These are phyloP conservation scores for Moesziomyces antarcticus DNA, from an alignment of 1,284 basidiomycete species.

Conservation along the genomic window DNA sequence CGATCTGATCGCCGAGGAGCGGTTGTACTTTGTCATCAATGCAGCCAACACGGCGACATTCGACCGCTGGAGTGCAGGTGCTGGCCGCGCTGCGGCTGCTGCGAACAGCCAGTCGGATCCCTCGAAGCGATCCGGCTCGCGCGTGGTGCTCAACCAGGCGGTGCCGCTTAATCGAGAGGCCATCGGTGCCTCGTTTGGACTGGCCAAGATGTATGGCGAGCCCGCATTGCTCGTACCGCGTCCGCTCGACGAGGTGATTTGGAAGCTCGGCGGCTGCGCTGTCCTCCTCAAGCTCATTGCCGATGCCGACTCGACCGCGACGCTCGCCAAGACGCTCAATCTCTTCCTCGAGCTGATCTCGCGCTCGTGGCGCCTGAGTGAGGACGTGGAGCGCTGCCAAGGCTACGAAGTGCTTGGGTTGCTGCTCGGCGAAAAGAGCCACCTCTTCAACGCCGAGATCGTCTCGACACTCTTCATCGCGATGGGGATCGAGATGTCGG, in stretches of 20 bases:
- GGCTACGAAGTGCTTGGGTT: slow-evolving; percentile 83
- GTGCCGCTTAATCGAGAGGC: slow-evolving; percentile 45
- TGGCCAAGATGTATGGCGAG: slow-evolving; percentile 53
- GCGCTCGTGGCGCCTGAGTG: slow-evolving; percentile 79
- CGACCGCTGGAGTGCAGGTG: slow-evolving; percentile 16
- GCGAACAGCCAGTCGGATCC: slow-evolving; percentile 8
- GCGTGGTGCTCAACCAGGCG: slow-evolving; percentile 53
- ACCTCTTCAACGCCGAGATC: slow-evolving; percentile 79
- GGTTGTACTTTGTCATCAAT: slow-evolving; percentile 56
- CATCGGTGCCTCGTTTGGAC: slow-evolving; percentile 35
- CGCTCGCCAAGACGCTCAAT: slow-evolving; percentile 78
- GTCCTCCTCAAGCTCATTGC: slow-evolving; percentile 78
- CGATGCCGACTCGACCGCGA: slow-evolving; percentile 73
- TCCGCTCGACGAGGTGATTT: slow-evolving; percentile 80
- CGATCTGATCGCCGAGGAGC: slow-evolving; percentile 45
- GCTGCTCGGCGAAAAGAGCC: slow-evolving; percentile 78
- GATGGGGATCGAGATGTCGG: slow-evolving; percentile 75
- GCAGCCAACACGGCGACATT: slow-evolving; percentile 46
- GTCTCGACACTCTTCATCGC: slow-evolving; percentile 85
- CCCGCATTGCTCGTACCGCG: slow-evolving; percentile 73
- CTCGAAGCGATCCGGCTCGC: slow-evolving; percentile 25
- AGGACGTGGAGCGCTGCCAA: slow-evolving; percentile 55
- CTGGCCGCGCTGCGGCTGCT: not conserved
- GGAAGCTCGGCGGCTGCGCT: slow-evolving; percentile 84
- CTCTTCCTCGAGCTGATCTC: slow-evolving; percentile 81